Evolutionary conservation across 2,329 filamentous ascomycete species (phyloP).

Genomic region (Paecilomyces dactylethromorphus): DNA sequence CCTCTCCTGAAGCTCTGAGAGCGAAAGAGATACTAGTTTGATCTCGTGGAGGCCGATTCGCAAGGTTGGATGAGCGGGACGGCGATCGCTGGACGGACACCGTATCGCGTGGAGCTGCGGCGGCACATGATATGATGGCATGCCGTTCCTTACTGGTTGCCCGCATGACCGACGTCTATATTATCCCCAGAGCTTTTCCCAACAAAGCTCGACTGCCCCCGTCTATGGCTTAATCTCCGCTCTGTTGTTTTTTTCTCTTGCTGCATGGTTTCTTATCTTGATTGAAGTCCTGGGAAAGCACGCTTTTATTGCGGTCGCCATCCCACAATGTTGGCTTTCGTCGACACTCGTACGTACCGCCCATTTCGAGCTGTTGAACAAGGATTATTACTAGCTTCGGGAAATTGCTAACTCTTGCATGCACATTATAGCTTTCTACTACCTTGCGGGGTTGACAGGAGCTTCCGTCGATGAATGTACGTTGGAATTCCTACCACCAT

Average conservation of each 20-base stretch:
- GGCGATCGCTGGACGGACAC: not conserved
- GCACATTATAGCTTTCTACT: conserved; percentile 41
- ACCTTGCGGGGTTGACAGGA: conserved; percentile 51
- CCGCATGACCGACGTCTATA: not conserved
- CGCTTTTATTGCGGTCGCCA: not conserved
- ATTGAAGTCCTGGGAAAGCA: not conserved
- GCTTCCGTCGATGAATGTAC: conserved; percentile 60
- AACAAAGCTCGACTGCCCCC: not conserved
- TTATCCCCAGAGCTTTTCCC: not conserved
- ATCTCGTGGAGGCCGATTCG: not conserved
- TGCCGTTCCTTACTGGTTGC: not conserved
- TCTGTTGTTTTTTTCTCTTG: not conserved
- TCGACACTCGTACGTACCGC: conserved; percentile 48
- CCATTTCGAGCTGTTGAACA: not conserved
- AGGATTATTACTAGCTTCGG: not conserved
- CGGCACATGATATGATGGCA: conserved; percentile 1
- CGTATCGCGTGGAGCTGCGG: not conserved
- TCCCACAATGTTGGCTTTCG: conserved; percentile 54
- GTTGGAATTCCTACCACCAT: conserved; percentile 7
- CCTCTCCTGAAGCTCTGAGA: not conserved
- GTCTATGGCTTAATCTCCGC: not conserved
- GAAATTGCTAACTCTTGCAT: not conserved
- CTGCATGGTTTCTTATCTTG: not conserved
- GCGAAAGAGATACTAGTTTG: not conserved
- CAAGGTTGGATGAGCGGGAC: not conserved